phyloP scores from a whole-genome alignment of 495 filamentous ascomycete species.

The Cudoniella acicularis region DNA sequence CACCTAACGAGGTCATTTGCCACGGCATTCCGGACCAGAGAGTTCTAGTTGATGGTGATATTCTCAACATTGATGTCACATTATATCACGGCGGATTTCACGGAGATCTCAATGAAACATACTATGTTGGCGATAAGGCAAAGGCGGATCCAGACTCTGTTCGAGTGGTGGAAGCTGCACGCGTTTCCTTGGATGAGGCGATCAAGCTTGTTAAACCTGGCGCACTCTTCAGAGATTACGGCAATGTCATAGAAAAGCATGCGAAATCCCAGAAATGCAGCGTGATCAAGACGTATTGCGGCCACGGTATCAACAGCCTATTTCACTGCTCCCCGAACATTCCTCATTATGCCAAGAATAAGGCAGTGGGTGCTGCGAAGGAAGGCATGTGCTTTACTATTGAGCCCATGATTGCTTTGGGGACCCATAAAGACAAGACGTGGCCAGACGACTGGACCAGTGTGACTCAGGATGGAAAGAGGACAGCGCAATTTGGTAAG shows the following conservation, averaged over 20 bases:
- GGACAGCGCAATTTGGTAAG: constrained; percentile 73
- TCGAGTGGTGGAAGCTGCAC: constrained; percentile 77
- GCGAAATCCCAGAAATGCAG: constrained; percentile 75
- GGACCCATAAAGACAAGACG: constrained; percentile 74
- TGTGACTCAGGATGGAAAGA: constrained; percentile 73
- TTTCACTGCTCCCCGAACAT: constrained; percentile 85
- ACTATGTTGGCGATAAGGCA: constrained; percentile 80
- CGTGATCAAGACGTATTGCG: constrained; percentile 86
- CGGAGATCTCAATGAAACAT: constrained; percentile 88
- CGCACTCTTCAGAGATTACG: constrained; percentile 78
- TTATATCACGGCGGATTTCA: constrained; percentile 86
- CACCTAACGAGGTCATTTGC: constrained; percentile 93
- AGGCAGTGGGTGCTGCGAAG: constrained; percentile 82
- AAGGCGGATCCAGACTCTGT: constrained; percentile 72
- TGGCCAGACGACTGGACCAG: constrained; percentile 95
- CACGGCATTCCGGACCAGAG: constrained; percentile 87
- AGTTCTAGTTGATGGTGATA: constrained; percentile 76
- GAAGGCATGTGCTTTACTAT: constrained; percentile 92
- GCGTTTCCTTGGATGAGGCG: constrained; percentile 77
- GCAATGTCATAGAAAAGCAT: constrained; percentile 80
- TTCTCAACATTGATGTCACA: constrained; percentile 85
- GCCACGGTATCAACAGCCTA: constrained; percentile 80
- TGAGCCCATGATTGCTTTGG: constrained; percentile 86
- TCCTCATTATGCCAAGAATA: constrained; percentile 87
- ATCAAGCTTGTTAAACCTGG: constrained; percentile 85